These are phyloP conservation scores for Tuber brumale DNA, from an alignment of 495 filamentous ascomycete species.

Conservation along the genomic window DNA sequence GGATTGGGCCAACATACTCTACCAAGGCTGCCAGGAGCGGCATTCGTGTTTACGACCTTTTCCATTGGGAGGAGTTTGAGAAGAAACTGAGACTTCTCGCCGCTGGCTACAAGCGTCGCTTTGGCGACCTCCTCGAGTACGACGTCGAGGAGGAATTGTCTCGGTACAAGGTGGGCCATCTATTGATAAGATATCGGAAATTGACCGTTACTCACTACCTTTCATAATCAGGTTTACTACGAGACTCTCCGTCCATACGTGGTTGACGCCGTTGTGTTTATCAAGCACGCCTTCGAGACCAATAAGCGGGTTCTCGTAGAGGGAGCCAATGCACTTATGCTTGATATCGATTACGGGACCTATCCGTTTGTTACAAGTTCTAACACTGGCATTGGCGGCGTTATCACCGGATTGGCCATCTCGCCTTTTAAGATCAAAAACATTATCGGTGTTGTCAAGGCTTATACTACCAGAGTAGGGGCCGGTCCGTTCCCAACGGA, in stretches of 20 bases:
- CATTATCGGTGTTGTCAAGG: slow-evolving; percentile 83
- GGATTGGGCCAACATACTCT: slow-evolving; percentile 76
- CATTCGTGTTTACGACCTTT: slow-evolving; percentile 68
- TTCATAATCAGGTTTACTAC: slow-evolving; percentile 54
- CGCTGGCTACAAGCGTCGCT: slow-evolving; percentile 61
- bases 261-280: slow-evolving; percentile 60
- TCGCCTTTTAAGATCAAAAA: slow-evolving; percentile 52
- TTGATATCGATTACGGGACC: slow-evolving; percentile 69
- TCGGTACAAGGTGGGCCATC: slow-evolving; percentile 51
- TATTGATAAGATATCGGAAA: slow-evolving; percentile 23
- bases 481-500: slow-evolving; percentile 83
- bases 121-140: slow-evolving; percentile 66
- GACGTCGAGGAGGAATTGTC: slow-evolving; percentile 69
- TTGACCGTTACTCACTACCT: slow-evolving; percentile 7
- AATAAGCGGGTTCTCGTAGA: slow-evolving; percentile 69
- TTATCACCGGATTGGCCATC: slow-evolving; percentile 63
- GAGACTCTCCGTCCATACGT: slow-evolving; percentile 59
- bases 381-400: slow-evolving; percentile 67
- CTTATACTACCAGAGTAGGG: slow-evolving; percentile 68
- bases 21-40: slow-evolving; percentile 72
- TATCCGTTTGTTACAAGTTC: slow-evolving; percentile 83
- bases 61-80: slow-evolving; percentile 68
- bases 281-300: slow-evolving; percentile 52
- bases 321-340: slow-evolving; percentile 81
- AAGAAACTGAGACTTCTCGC: slow-evolving; percentile 61